Evolutionary conservation across 2,329 filamentous ascomycete genomes (phyloP), one percentile per base, ranked within the genome.

Genomic region (Colletotrichum paranaense): DNA sequence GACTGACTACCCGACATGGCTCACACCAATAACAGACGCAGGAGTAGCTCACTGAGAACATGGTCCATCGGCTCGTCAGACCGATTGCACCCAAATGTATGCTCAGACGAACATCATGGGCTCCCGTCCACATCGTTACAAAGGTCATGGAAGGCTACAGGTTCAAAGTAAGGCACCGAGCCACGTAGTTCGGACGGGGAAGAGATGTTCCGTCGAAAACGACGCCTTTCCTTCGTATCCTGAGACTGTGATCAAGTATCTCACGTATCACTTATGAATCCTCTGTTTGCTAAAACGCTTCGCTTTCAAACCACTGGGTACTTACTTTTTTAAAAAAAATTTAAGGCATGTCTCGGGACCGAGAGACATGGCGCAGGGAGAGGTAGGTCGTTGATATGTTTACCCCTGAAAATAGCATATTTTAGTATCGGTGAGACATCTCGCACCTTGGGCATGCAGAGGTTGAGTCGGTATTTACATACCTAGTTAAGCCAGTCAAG

Each of bases 291-390:
- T 8, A 4, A 22, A 49, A 42, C 5, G 5, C 38, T 19, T 42
- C 16, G 16, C 38, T 12, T 7, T 42, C 38, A 42, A 7, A 42
- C 32, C 12, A 1, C 32, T 35, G 12, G 32, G 32, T 5, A 35
- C 8, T 32, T 9, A 11, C 8, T 0, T 32, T 32, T 30, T 30
- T n/a, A n/a, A n/a, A n/a, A n/a, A n/a, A n/a, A n/a, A n/a, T n/a
- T n/a, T n/a, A 52, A 56, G 49, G n/a, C 32, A 56, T 64, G 49
- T 56, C 22, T 56, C 53, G 62, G 62, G n/a, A 32, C 62, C 62
- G 11, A 64, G 53, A 56, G 62, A 64, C 62, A 64, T 38, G 49
- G 49, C 49, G 62, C 49, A 64, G 62, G 62, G 62, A 64, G 62
- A 64, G n/a, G 55, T n/a, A 38, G 49, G n/a, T 22, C 28, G 49